phyloP scores from a whole-genome alignment of 2,329 filamentous ascomycete species.

The Talaromyces sp. region DNA sequence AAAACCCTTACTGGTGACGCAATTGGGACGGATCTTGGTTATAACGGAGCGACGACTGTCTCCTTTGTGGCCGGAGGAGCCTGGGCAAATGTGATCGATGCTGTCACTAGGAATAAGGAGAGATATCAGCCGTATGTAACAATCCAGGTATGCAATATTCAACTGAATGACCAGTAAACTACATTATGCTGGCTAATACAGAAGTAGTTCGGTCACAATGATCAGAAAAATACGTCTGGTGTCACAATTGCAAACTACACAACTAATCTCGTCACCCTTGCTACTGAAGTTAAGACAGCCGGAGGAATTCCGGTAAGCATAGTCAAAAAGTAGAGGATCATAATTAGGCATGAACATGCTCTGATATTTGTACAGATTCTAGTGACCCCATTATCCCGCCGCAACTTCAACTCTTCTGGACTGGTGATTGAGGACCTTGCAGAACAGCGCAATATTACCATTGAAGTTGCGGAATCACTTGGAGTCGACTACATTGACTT shows the following conservation, averaged over 20 bases:
- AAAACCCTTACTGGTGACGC: slow-evolving; percentile 5
- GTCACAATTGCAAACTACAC: neutral
- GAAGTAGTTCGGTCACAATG: slow-evolving; percentile 9
- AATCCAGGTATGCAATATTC: neutral
- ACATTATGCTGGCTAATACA: neutral
- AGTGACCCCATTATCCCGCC: slow-evolving; percentile 5
- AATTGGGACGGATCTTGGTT: slow-evolving; percentile 1
- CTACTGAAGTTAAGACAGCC: neutral
- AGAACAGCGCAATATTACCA: slow-evolving; percentile 2
- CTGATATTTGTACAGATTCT: neutral
- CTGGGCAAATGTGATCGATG: slow-evolving; percentile 6
- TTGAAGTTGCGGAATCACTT: neutral
- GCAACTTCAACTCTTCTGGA: slow-evolving; percentile 8
- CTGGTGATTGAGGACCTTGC: neutral
- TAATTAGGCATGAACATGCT: neutral
- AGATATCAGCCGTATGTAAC: slow-evolving; percentile 4
- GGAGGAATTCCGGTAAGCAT: neutral
- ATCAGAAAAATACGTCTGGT: neutral
- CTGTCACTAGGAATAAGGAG: neutral
- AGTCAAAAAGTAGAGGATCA: neutral
- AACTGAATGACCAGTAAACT: neutral
- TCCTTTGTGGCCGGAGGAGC: neutral
- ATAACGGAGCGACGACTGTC: slow-evolving; percentile 5
- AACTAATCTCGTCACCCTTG: neutral
- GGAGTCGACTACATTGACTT: neutral